phyloP scores from a whole-genome alignment of 345 rosid genomes.

The Gossypium raimondii region DNA sequence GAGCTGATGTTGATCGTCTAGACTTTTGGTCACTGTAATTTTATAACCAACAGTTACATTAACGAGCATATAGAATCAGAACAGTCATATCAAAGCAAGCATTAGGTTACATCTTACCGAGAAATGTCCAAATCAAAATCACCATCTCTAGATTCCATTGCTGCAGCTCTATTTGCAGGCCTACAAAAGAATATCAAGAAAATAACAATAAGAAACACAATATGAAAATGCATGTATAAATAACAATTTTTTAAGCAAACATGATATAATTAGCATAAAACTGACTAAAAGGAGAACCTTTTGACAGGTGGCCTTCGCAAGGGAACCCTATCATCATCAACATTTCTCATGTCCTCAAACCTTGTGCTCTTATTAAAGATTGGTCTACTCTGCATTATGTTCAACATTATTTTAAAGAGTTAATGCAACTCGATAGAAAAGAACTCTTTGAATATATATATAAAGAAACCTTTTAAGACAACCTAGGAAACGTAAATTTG shows the following conservation, averaged over 20 bases:
- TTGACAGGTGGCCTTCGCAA: constrained; percentile 70
- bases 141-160: constrained; percentile 83
- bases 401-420: constrained; percentile 11
- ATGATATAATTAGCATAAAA: constrained; percentile 1
- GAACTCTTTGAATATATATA: background rate
- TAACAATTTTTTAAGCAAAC: constrained; percentile 1
- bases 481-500: background rate
- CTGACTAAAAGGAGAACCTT: constrained; percentile 39
- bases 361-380: constrained; percentile 97
- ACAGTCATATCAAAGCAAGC: background rate
- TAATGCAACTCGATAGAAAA: background rate
- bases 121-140: constrained; percentile 79
- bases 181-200: constrained; percentile 29
- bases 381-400: constrained; percentile 77
- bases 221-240: too few species aligned
- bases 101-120: constrained; percentile 41
- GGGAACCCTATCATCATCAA: constrained; percentile 72
- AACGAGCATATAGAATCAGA: background rate
- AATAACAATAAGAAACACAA: background rate
- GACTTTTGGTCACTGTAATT: constrained; percentile 56
- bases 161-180: constrained; percentile 55
- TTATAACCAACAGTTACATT: constrained; percentile 8
- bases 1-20: constrained; percentile 60
- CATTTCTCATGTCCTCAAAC: constrained; percentile 87
- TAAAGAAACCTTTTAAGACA: background rate